These are phyloP conservation scores for Usnea hakonensis DNA, from an alignment of 495 filamentous ascomycete genomes.

Conservation along the genomic window DNA sequence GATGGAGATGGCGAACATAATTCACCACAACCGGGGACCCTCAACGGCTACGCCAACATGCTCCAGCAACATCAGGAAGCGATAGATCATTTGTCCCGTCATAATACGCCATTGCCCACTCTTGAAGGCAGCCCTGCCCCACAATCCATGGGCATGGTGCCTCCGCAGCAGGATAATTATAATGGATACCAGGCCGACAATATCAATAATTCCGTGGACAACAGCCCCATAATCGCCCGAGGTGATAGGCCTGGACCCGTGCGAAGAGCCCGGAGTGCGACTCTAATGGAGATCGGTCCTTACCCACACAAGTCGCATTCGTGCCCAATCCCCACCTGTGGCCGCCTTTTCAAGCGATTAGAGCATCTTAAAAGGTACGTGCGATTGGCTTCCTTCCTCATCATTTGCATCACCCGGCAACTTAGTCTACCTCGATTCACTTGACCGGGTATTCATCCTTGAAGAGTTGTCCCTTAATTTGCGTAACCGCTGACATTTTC, in stretches of 20 bases:
- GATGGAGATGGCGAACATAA: conserved; percentile 65
- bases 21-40: conserved; percentile 57
- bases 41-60: conserved; percentile 50
- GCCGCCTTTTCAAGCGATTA: conserved; percentile 94
- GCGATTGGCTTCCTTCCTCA: background rate
- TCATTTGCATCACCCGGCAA: background rate
- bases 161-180: conserved; percentile 60
- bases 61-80: conserved; percentile 69
- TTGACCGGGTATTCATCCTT: conserved; percentile 27
- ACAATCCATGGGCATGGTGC: conserved; percentile 52
- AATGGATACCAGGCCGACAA: conserved; percentile 57
- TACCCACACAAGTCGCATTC: conserved; percentile 97
- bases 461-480: conserved; percentile 34
- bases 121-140: conserved; percentile 71
- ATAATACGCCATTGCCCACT: conserved; percentile 76
- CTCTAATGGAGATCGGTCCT: conserved; percentile 90
- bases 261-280: conserved; percentile 87
- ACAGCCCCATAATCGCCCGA: conserved; percentile 43
- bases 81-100: conserved; percentile 73
- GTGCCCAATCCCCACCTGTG: conserved; percentile 97
- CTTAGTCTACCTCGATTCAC: background rate
- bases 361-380: conserved; percentile 98
- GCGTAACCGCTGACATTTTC: conserved; percentile 53
- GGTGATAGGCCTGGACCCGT: conserved; percentile 64
- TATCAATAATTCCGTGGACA: conserved; percentile 49